Conservation (phyloP, 2,329 filamentous ascomycete genomes). For the Nigrograna mackinnonii region DNA sequence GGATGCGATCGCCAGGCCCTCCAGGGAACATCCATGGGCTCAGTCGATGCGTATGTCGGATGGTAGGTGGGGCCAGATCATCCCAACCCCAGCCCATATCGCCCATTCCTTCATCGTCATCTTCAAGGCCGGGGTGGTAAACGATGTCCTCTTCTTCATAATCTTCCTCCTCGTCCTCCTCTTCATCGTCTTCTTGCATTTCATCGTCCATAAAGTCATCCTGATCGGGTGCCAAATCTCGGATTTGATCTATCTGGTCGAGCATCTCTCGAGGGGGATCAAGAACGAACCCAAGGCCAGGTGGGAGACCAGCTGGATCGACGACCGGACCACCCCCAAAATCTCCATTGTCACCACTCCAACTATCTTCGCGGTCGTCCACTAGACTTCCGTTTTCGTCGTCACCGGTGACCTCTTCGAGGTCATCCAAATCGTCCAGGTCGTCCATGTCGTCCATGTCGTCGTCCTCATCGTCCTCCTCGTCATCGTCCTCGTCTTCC, state of each 20-base stretch:
- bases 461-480: constrained; percentile 42
- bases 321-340: constrained; percentile 50
- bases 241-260: constrained; percentile 41
- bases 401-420: constrained; percentile 52
- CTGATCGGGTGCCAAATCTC: constrained; percentile 50
- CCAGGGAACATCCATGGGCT: constrained; percentile 61
- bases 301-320: constrained; percentile 58
- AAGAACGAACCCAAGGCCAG: constrained; percentile 39
- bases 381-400: constrained; percentile 51
- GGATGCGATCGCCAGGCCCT: constrained; percentile 50
- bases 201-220: constrained; percentile 62
- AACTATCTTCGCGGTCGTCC: constrained; percentile 42
- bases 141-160: constrained; percentile 69
- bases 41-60: constrained; percentile 58
- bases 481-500: constrained; percentile 51
- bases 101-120: constrained; percentile 47
- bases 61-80: constrained; percentile 44
- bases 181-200: constrained; percentile 60
- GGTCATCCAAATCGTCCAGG: constrained; percentile 44
- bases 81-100: constrained; percentile 50
- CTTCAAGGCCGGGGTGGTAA: constrained; percentile 55
- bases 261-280: constrained; percentile 43
- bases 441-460: constrained; percentile 55
- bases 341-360: constrained; percentile 53
- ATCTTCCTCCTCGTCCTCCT: constrained; percentile 67